A percentile compares a stretch with the other conserved stretches of the same genome.
Conservation (phyloP, 2,329 filamentous ascomycete genomes). For the Cryphonectria carpinicola region DNA sequence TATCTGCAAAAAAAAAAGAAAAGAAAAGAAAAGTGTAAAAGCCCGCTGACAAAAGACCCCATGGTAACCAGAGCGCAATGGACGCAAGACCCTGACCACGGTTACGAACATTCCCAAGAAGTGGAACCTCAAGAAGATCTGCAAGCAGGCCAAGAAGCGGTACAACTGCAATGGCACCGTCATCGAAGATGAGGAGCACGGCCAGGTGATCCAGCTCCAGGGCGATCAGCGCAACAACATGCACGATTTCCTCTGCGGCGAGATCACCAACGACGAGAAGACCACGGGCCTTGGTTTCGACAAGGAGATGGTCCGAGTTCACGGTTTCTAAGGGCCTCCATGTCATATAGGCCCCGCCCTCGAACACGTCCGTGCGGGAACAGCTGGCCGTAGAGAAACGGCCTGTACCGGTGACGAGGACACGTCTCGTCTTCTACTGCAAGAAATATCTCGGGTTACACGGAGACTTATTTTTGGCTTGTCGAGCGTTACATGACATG, state of each 20-base stretch:
- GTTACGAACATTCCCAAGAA: slow-evolving; percentile 99
- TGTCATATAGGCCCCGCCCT: slow-evolving; percentile 21
- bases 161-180: slow-evolving; percentile 99
- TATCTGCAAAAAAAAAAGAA: neutral
- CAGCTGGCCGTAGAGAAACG: slow-evolving; percentile 20
- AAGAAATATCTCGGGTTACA: slow-evolving; percentile 23
- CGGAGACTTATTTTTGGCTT: slow-evolving; percentile 25
- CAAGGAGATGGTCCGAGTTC: slow-evolving; percentile 94
- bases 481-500: slow-evolving; percentile 24
- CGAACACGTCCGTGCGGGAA: slow-evolving; percentile 17
- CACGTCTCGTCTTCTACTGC: slow-evolving; percentile 23
- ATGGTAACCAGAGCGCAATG: slow-evolving; percentile 85
- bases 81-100: slow-evolving; percentile 99
- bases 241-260: slow-evolving; percentile 95
- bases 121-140: slow-evolving; percentile 99
- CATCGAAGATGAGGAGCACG: slow-evolving; percentile 93
- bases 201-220: slow-evolving; percentile 99
- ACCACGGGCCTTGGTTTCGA: slow-evolving; percentile 79
- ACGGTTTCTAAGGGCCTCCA: slow-evolving; percentile 37
- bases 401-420: slow-evolving; percentile 21
- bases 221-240: slow-evolving; percentile 99
- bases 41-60: slow-evolving; percentile 14
- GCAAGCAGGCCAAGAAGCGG: slow-evolving; percentile 98
- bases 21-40: neutral
- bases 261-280: slow-evolving; percentile 56